A percentile compares a stretch with the other conserved stretches of the same genome.
These are phyloP conservation scores for Astraeus odoratus DNA, from an alignment of 768 basidiomycete genomes.

Conservation along the genomic window DNA sequence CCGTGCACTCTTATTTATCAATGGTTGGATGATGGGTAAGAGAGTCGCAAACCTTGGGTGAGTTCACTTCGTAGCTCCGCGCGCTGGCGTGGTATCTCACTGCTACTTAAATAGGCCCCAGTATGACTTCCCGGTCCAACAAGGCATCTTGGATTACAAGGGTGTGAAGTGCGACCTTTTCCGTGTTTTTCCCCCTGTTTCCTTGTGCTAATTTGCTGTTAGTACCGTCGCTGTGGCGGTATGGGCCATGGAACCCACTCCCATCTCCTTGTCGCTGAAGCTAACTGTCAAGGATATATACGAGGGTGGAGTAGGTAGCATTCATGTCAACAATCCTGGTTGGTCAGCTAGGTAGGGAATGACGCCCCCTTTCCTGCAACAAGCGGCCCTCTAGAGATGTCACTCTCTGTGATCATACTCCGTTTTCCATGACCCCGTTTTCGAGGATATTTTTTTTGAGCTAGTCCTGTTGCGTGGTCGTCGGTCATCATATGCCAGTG, in stretches of 20 bases:
- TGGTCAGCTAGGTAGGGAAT: conserved; percentile 35
- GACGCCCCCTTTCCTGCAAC: not conserved
- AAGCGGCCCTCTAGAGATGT: not conserved
- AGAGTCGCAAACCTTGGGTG: conserved; percentile 65
- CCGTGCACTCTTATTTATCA: conserved; percentile 68
- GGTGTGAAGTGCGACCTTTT: conserved; percentile 62
- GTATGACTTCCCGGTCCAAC: conserved; percentile 74
- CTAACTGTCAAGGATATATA: conserved; percentile 50
- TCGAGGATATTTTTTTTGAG: too few relatives aligned
- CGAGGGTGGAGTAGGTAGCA: conserved; percentile 59
- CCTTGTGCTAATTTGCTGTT: conserved; percentile 1
- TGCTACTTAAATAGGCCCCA: conserved; percentile 49
- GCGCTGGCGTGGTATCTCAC: not conserved
- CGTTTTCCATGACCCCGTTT: too few relatives aligned
- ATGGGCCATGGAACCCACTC: conserved; percentile 54
- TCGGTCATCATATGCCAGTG: too few relatives aligned
- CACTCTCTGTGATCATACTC: not conserved
- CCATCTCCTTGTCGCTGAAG: conserved; percentile 45
- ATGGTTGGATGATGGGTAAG: conserved; percentile 91
- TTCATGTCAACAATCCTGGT: conserved; percentile 49
- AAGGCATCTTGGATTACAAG: conserved; percentile 69
- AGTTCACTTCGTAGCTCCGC: conserved; percentile 12
- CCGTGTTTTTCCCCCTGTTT: not conserved
- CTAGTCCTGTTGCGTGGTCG: too few relatives aligned
- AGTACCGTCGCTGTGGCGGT: conserved; percentile 59